A percentile compares a stretch with the other conserved stretches of the same genome.
Conservation (phyloP, 345 rosid genomes). For the Eucalyptus marginata region DNA sequence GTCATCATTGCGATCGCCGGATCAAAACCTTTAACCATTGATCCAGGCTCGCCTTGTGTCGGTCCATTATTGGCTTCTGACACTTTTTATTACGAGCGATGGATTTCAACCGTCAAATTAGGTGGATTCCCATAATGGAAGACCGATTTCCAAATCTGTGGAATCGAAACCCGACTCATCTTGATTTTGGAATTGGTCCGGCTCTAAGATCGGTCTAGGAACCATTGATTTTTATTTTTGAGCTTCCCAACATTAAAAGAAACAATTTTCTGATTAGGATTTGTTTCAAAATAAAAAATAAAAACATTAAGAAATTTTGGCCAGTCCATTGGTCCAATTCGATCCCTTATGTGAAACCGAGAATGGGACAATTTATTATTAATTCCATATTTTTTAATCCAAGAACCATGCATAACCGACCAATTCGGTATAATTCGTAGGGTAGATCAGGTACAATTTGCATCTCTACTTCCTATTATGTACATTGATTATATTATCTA, state of each 20-base stretch:
- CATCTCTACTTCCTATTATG: no score
- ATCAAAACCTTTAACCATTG: background rate
- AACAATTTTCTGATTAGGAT: no score
- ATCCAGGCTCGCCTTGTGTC: background rate
- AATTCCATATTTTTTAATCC: no score
- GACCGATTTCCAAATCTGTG: background rate
- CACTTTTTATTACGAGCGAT: background rate
- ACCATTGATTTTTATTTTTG: background rate
- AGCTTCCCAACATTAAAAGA: no score
- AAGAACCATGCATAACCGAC: accelerated
- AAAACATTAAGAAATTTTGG: no score
- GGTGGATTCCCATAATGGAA: no score
- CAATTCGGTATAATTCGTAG: accelerated
- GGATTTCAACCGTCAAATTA: background rate
- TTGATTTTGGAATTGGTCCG: background rate
- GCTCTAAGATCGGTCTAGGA: no score
- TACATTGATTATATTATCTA: accelerated
- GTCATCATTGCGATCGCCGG: background rate
- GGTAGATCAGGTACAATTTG: accelerated
- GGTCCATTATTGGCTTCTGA: background rate
- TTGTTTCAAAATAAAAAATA: background rate
- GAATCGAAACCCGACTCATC: background rate
- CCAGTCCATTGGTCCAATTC: accelerated
- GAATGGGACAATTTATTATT: no score
- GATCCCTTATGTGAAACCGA: accelerated